A percentile compares a stretch with the other conserved stretches of the same genome.
Evolutionary conservation across 2,329 filamentous ascomycete species (phyloP).

Genomic region (Leptographium galeiforme): DNA sequence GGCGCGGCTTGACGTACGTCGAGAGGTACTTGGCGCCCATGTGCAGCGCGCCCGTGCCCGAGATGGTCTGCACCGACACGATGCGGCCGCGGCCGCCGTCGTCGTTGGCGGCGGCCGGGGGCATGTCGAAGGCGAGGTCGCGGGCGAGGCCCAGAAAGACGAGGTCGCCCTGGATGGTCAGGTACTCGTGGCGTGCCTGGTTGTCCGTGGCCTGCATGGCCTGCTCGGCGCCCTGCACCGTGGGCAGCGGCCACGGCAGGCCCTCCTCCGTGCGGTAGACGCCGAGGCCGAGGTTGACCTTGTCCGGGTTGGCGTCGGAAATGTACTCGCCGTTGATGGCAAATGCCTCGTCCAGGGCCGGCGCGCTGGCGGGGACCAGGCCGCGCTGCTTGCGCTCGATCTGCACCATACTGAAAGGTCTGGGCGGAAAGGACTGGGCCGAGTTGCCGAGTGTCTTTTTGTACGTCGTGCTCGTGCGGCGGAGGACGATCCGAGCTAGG

Average conservation of each 20-base stretch:
- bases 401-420: not conserved
- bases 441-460: too few species aligned
- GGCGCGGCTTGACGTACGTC: slow-evolving; percentile 69
- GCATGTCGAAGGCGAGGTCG: slow-evolving; percentile 69
- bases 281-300: slow-evolving; percentile 84
- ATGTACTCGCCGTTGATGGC: slow-evolving; percentile 78
- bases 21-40: slow-evolving; percentile 84
- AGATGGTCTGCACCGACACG: slow-evolving; percentile 81
- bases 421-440: too few species aligned
- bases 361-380: not conserved
- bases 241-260: slow-evolving; percentile 91
- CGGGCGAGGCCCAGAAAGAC: slow-evolving; percentile 80
- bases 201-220: slow-evolving; percentile 1
- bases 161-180: slow-evolving; percentile 78
- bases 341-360: slow-evolving; percentile 33
- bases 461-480: too few species aligned
- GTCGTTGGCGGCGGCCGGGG: slow-evolving; percentile 55
- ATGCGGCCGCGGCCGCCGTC: slow-evolving; percentile 55
- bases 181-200: slow-evolving; percentile 63
- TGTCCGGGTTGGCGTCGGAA: slow-evolving; percentile 60
- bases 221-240: slow-evolving; percentile 48
- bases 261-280: slow-evolving; percentile 89
- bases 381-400: not conserved
- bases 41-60: slow-evolving; percentile 89
- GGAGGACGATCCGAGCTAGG: too few species aligned